Evolutionary conservation across 2,329 filamentous ascomycete species (phyloP).

Genomic region (Fusarium sp.): DNA sequence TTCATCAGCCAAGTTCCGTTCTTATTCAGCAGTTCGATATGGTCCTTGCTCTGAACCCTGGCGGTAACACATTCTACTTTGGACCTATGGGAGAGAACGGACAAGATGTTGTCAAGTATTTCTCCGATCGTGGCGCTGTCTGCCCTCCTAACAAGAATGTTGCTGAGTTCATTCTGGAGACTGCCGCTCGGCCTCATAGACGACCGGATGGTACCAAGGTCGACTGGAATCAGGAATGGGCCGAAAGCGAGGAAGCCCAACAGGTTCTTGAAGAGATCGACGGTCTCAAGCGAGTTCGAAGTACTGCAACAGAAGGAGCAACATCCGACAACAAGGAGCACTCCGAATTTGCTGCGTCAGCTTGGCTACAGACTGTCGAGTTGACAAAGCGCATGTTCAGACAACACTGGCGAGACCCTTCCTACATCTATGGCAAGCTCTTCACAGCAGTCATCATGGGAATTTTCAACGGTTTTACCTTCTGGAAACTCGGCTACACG

Average conservation of each 20-base stretch:
- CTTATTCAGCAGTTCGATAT: slow-evolving; percentile 67
- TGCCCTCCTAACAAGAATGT: slow-evolving; percentile 68
- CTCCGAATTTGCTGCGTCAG: slow-evolving; percentile 74
- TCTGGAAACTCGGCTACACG: slow-evolving; percentile 74
- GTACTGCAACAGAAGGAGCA: slow-evolving; percentile 30
- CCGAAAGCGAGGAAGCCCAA: slow-evolving; percentile 69
- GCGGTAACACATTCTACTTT: slow-evolving; percentile 65
- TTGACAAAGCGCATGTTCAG: slow-evolving; percentile 77
- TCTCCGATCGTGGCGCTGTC: slow-evolving; percentile 69
- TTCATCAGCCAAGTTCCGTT: slow-evolving; percentile 66
- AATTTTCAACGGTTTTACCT: slow-evolving; percentile 84
- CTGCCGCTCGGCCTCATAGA: slow-evolving; percentile 51
- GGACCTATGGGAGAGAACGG: slow-evolving; percentile 63
- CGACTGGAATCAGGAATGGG: slow-evolving; percentile 83
- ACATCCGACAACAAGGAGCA: neutral
- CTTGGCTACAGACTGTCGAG: slow-evolving; percentile 70
- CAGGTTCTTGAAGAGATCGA: slow-evolving; percentile 71
- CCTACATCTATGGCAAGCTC: slow-evolving; percentile 81
- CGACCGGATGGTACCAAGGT: slow-evolving; percentile 55
- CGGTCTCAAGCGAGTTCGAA: slow-evolving; percentile 34
- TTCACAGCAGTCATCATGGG: slow-evolving; percentile 77
- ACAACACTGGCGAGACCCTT: slow-evolving; percentile 80
- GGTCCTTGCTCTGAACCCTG: slow-evolving; percentile 62
- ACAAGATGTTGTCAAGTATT: slow-evolving; percentile 60
- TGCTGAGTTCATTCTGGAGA: slow-evolving; percentile 62